A percentile compares a stretch with the other conserved stretches of the same genome.
phyloP scores from a whole-genome alignment of 169 alveolate species.

The Perkinsus marinus region DNA sequence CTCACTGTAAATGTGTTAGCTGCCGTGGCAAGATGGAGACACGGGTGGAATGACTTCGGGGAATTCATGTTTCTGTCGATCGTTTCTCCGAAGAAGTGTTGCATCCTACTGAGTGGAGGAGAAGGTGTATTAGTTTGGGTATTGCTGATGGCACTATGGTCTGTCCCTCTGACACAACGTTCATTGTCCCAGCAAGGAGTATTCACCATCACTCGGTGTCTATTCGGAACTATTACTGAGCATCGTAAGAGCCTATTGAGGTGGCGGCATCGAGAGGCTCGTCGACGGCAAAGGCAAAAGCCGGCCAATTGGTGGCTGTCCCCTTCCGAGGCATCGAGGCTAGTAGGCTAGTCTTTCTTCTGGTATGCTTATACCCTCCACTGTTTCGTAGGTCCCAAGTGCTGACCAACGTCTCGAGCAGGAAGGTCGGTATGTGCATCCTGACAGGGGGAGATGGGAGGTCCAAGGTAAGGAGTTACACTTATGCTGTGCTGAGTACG shows the following conservation, averaged over 20 bases:
- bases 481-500: not conserved
- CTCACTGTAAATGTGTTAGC: not conserved
- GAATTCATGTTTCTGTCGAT: not conserved
- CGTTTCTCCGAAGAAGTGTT: not conserved
- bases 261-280: not conserved
- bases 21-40: not conserved
- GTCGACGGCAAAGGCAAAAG: not conserved
- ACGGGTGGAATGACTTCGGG: not conserved
- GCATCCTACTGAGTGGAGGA: too few relatives aligned
- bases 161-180: too few relatives aligned
- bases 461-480: not conserved
- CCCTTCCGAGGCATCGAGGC: not conserved
- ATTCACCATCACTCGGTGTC: not conserved
- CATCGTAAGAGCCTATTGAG: not conserved
- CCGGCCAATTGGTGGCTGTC: not conserved
- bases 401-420: not conserved
- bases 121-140: too few relatives aligned
- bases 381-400: not conserved
- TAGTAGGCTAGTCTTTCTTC: not conserved
- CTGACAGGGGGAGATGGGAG: not conserved
- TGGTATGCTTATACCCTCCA: not conserved
- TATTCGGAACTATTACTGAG: not conserved
- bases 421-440: not conserved
- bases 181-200: not conserved
- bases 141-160: too few relatives aligned